Conservation (phyloP, 257 asterid species). For the Plantago major region DNA sequence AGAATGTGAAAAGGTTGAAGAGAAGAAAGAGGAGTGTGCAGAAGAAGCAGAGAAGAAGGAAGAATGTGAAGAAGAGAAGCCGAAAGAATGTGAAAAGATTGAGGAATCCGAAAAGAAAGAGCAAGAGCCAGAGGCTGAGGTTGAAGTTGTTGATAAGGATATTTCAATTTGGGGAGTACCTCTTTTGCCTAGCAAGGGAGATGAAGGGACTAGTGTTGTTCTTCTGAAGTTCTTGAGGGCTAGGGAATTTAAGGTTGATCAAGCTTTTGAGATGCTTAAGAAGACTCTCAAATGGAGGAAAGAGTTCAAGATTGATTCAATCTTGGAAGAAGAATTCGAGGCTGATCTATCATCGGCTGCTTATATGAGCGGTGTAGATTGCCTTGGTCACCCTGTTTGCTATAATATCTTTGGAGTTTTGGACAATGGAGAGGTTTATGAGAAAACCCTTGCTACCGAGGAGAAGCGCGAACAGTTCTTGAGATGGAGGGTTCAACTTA, state of each 20-base stretch:
- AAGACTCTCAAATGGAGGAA: slow-evolving; percentile 75
- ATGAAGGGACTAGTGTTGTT: slow-evolving; percentile 52
- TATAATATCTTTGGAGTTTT: slow-evolving; percentile 67
- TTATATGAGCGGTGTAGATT: slow-evolving; percentile 60
- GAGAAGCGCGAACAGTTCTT: slow-evolving; percentile 59
- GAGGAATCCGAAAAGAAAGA: slow-evolving; percentile 11
- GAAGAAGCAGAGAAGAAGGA: slow-evolving; percentile 22
- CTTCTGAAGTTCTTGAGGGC: slow-evolving; percentile 72
- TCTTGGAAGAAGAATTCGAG: slow-evolving; percentile 54
- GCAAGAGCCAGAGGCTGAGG: slow-evolving; percentile 11
- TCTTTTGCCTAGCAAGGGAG: slow-evolving; percentile 52
- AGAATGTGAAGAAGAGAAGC: slow-evolving; percentile 12
- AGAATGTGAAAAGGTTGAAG: not conserved
- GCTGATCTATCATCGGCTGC: slow-evolving; percentile 48
- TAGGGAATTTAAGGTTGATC: slow-evolving; percentile 63
- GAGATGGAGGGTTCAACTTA: slow-evolving; percentile 78
- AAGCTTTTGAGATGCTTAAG: slow-evolving; percentile 60
- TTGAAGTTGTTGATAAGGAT: slow-evolving; percentile 26
- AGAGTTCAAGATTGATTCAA: slow-evolving; percentile 45
- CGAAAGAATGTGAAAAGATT: slow-evolving; percentile 13
- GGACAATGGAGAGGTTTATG: slow-evolving; percentile 43
- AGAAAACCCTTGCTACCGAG: slow-evolving; percentile 47
- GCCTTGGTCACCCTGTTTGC: slow-evolving; percentile 70
- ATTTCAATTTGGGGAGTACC: slow-evolving; percentile 76
- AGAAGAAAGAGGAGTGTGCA: slow-evolving; percentile 17